Conservation (phyloP, 208 protist species). For the Acanthamoeba rhysodes region DNA sequence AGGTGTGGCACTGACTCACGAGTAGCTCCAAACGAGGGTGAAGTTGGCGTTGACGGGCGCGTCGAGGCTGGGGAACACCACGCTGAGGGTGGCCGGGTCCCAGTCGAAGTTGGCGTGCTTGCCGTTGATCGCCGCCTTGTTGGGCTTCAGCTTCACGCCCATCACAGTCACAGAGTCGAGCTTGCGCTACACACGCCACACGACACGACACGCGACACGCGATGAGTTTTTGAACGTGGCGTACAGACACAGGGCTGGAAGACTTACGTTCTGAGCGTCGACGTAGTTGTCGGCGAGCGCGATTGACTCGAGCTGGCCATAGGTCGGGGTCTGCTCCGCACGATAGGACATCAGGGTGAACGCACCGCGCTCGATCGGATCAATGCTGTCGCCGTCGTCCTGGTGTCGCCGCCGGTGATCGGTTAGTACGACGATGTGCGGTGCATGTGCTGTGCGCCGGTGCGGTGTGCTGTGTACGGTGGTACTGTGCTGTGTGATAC, state of each 20-base stretch:
- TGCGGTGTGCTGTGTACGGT: too few relatives aligned
- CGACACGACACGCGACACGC: too few relatives aligned
- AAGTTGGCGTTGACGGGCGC: background rate
- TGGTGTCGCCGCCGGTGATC: background rate
- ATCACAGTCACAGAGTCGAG: background rate
- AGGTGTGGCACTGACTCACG: background rate
- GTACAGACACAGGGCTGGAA: background rate
- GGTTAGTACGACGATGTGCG: too few relatives aligned
- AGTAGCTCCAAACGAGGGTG: background rate
- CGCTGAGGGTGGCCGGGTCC: background rate
- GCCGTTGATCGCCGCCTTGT: background rate
- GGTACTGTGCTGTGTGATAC: too few relatives aligned
- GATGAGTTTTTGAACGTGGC: too few relatives aligned
- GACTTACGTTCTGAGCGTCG: background rate
- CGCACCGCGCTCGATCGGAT: background rate
- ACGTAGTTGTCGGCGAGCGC: background rate
- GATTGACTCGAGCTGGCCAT: background rate
- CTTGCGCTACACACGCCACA: background rate
- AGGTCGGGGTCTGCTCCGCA: background rate
- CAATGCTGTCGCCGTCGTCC: conserved; percentile 64
- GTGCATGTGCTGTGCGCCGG: background rate
- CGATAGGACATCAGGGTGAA: conserved; percentile 12
- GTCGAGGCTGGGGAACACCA: background rate
- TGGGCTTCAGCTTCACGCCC: conserved; percentile 15
- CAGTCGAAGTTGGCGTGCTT: background rate